Conservation (phyloP, 352 stramenopile species). For the Pilasporangium apinafurcum region DNA sequence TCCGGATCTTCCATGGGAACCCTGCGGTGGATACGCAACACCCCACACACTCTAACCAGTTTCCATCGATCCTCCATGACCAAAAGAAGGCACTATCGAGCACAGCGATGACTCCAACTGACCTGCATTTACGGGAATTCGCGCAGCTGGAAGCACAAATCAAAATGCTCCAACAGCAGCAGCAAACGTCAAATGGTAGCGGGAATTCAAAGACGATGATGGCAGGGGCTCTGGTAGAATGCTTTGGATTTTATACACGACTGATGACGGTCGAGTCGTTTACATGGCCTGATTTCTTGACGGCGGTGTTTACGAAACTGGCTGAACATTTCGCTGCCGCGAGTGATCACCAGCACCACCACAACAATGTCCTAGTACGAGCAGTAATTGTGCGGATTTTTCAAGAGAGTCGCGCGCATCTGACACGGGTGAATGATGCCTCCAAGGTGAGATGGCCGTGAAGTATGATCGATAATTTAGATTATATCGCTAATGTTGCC, state of each 20-base stretch:
- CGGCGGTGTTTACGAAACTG: slow-evolving; percentile 42
- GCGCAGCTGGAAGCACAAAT: slow-evolving; percentile 51
- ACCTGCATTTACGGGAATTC: slow-evolving; percentile 51
- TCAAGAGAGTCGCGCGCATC: slow-evolving; percentile 20
- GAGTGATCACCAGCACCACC: slow-evolving; percentile 5
- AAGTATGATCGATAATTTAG: not conserved
- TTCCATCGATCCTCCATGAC: slow-evolving; percentile 16
- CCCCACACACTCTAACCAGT: slow-evolving; percentile 17
- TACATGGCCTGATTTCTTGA: slow-evolving; percentile 57
- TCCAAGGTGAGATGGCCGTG: slow-evolving; percentile 19
- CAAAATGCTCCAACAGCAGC: slow-evolving; percentile 41
- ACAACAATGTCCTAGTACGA: slow-evolving; percentile 17
- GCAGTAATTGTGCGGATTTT: slow-evolving; percentile 40
- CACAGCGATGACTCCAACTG: slow-evolving; percentile 15
- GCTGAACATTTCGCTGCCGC: slow-evolving; percentile 41
- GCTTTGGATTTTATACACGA: slow-evolving; percentile 41
- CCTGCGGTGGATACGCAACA: slow-evolving; percentile 25
- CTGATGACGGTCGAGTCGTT: slow-evolving; percentile 53
- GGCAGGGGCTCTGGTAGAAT: slow-evolving; percentile 23
- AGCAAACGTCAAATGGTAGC: slow-evolving; percentile 2
- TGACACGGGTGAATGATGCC: slow-evolving; percentile 40
- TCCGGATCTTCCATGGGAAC: slow-evolving; percentile 49
- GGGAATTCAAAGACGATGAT: slow-evolving; percentile 5
- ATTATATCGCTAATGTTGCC: too few species aligned
- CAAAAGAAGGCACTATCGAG: not conserved